phyloP scores from a whole-genome alignment of 225 moss, liverwort and hornwort species.

The Physcomitrium patens region DNA sequence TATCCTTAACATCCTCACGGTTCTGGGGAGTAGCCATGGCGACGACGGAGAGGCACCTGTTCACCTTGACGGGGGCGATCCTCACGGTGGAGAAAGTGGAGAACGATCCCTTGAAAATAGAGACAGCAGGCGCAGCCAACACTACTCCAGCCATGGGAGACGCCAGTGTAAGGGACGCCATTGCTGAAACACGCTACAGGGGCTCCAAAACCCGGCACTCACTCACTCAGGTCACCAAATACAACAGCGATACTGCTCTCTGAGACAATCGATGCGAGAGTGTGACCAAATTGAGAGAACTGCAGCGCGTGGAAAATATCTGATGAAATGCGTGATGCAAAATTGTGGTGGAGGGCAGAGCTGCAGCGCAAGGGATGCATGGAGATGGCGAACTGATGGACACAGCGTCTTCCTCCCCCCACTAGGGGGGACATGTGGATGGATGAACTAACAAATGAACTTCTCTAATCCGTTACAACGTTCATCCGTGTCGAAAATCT shows the following conservation, averaged over 20 bases:
- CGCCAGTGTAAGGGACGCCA: constrained; percentile 47
- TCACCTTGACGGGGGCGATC: constrained; percentile 34
- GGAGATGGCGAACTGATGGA: too few relatives aligned
- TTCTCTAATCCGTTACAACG: too few relatives aligned
- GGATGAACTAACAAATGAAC: too few relatives aligned
- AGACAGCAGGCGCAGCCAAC: constrained; percentile 25
- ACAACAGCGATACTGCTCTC: not conserved
- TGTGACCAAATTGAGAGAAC: too few relatives aligned
- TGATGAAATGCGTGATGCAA: too few relatives aligned
- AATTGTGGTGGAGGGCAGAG: too few relatives aligned
- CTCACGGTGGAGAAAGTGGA: constrained; percentile 28
- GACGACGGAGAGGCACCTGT: constrained; percentile 38
- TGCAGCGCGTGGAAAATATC: too few relatives aligned
- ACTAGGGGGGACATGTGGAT: too few relatives aligned
- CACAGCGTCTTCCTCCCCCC: too few relatives aligned
- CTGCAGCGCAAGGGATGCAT: too few relatives aligned
- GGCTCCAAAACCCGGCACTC: not conserved
- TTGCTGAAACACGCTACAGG: not conserved
- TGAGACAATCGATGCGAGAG: not conserved
- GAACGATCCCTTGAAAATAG: constrained; percentile 25
- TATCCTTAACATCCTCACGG: constrained; percentile 38
- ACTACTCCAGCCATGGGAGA: constrained; percentile 28
- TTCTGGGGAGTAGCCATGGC: constrained; percentile 52
- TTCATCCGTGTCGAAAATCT: too few relatives aligned
- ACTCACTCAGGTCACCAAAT: not conserved